phyloP scores from a whole-genome alignment of 345 rosid species.

The Boechera stricta region DNA sequence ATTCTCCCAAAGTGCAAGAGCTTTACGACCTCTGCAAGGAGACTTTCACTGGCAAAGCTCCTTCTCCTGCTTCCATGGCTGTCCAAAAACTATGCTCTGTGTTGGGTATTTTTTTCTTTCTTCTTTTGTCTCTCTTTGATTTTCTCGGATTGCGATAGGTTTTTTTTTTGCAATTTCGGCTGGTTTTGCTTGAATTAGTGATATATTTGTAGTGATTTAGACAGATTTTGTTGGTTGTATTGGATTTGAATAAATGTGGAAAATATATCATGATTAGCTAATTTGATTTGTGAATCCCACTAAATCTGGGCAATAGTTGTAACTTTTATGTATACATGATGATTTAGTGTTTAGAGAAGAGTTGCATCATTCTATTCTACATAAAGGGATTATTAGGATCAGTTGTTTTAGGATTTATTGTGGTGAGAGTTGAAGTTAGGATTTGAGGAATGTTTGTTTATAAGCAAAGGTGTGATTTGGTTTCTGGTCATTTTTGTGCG shows the following conservation, averaged over 20 bases:
- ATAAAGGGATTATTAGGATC: not conserved
- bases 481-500: constrained; percentile 28
- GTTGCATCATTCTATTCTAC: constrained; percentile 2
- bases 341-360: constrained; percentile 9
- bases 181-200: not conserved
- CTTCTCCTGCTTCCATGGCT: constrained; percentile 58
- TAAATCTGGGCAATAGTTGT: constrained; percentile 5
- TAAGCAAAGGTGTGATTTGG: constrained; percentile 22
- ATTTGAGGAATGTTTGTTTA: not conserved
- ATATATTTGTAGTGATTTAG: constrained; percentile 1
- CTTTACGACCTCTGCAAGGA: constrained; percentile 69
- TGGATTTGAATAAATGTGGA: constrained; percentile 37
- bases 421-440: constrained; percentile 8
- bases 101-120: constrained; percentile 61
- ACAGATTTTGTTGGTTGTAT: not conserved
- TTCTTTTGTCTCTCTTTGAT: not conserved
- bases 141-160: not conserved
- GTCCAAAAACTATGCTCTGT: constrained; percentile 61
- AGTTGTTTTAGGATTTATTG: constrained; percentile 3
- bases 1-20: constrained; percentile 68
- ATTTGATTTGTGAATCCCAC: not conserved
- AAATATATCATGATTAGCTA: not conserved
- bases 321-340: not conserved
- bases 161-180: not conserved
- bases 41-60: constrained; percentile 63